Base-by-base conservation (phyloP, 257 asterid genomes). In the Coffea canephora region DNA sequence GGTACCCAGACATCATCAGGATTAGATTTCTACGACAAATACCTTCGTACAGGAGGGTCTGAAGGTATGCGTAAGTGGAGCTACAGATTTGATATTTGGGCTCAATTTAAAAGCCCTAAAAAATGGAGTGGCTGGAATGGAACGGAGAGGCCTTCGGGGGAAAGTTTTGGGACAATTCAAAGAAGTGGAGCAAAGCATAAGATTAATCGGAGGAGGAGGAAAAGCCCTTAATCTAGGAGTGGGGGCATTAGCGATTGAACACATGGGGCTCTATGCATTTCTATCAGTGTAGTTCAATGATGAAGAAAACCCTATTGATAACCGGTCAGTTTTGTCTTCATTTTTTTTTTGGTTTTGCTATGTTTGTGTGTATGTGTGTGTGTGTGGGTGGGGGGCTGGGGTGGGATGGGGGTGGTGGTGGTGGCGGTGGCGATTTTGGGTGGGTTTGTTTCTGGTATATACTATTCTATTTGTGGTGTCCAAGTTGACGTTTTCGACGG, bases 131-230 rank as follows among this genome's bases (percentile, higher is more conserved):
- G 76, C 65, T n/a, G 89, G 84, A 75, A 78, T 48, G 12, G 87
- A 76, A 75, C 82, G 87, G 52, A 64, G 80, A 74, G 91, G 92
- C 80, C 87, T 88, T 79, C 11, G 90, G 19, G 90, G 92, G 75
- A 82, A 80, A 74, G 91, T 85, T 80, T 81, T 90, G 77, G 86
- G 69, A 84, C 89, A 89, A 87, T 84, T 75, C 14, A 77, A 67
- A 16, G 73, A 59, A 72, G 59, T 91, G 69, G 91, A 85, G 88
- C 87, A 83, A 77, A 92, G 91, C 98, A 92, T 90, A 90, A 91
- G 91, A 87, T 79, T 85, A 80, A 19, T 66, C 64, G 77, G 59
- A 31, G 68, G 69, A 41, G 49, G 83, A 39, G 25, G 65, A 74
- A 79, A 76, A 80, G 79, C 90, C 91, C 89, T 83, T 84, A 82